Conservation (phyloP, 768 basidiomycete species). For the Rhizopogon vinicolor region DNA sequence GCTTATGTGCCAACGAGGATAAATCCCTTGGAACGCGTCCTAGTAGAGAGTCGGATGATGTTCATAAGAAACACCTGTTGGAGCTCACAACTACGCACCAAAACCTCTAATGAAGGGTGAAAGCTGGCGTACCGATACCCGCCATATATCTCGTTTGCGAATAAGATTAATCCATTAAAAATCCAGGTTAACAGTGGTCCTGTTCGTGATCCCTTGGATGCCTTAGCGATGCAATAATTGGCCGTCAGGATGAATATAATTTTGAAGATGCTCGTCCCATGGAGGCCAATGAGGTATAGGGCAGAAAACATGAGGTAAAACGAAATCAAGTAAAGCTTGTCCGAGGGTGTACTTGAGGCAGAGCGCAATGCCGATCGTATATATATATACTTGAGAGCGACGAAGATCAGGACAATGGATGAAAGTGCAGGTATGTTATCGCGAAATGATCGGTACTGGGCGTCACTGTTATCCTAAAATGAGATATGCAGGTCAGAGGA, state of each 20-base stretch:
- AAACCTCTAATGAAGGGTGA: slow-evolving; percentile 44
- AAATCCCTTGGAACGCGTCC: slow-evolving; percentile 68
- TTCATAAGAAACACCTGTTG: neutral
- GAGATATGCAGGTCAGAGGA: neutral
- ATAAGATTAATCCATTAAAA: slow-evolving; percentile 71
- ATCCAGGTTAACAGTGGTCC: slow-evolving; percentile 64
- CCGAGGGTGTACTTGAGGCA: slow-evolving; percentile 21
- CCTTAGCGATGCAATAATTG: slow-evolving; percentile 66
- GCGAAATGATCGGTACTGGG: slow-evolving; percentile 87
- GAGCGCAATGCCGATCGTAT: slow-evolving; percentile 22
- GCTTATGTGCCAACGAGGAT: slow-evolving; percentile 88
- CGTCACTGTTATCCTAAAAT: slow-evolving; percentile 84
- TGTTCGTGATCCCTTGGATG: slow-evolving; percentile 34
- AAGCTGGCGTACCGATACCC: slow-evolving; percentile 70
- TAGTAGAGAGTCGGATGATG: slow-evolving; percentile 22
- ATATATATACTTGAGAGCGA: slow-evolving; percentile 52
- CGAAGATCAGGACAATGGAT: slow-evolving; percentile 45
- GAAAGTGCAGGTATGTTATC: slow-evolving; percentile 65
- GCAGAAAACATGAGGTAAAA: slow-evolving; percentile 61
- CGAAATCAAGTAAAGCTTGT: slow-evolving; percentile 38
- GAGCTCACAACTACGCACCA: slow-evolving; percentile 45
- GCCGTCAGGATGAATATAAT: slow-evolving; percentile 61
- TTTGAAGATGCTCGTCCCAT: slow-evolving; percentile 80
- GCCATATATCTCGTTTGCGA: slow-evolving; percentile 66
- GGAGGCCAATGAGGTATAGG: slow-evolving; percentile 65